Percentiles rank a stretch among this genome's conserved stretches.
Evolutionary conservation across 2,329 filamentous ascomycete genomes (phyloP).

Genomic region (Ceratocystis colombiana): DNA sequence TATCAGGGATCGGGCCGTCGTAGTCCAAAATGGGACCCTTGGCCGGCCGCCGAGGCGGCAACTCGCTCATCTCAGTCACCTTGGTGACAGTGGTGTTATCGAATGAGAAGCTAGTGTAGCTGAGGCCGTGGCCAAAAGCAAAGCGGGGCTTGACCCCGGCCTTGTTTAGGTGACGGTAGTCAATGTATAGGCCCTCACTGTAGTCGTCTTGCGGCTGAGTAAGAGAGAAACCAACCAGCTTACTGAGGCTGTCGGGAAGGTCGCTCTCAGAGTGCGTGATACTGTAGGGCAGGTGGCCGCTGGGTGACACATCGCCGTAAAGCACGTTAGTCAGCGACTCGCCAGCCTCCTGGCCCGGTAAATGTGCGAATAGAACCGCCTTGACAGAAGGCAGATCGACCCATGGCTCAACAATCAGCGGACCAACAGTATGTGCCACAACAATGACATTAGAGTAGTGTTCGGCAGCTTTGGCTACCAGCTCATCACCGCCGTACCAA

Average conservation of each 20-base stretch:
- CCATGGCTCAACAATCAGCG: slow-evolving; percentile 70
- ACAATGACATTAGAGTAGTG: slow-evolving; percentile 55
- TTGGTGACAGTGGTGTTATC: slow-evolving; percentile 40
- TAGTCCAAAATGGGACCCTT: slow-evolving; percentile 39
- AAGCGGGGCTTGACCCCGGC: slow-evolving; percentile 63
- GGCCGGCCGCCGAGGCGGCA: slow-evolving; percentile 32
- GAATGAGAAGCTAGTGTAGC: slow-evolving; percentile 65
- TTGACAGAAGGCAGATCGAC: slow-evolving; percentile 67
- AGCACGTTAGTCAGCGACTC: slow-evolving; percentile 70
- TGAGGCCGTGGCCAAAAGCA: slow-evolving; percentile 78
- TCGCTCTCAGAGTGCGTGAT: slow-evolving; percentile 60
- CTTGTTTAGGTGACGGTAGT: slow-evolving; percentile 84
- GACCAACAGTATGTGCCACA: slow-evolving; percentile 75
- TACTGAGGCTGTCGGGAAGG: slow-evolving; percentile 52
- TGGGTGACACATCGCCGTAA: slow-evolving; percentile 64
- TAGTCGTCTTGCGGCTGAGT: slow-evolving; percentile 73
- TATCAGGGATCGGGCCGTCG: slow-evolving; percentile 42
- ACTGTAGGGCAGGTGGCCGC: slow-evolving; percentile 79
- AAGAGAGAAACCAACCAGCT: slow-evolving; percentile 37
- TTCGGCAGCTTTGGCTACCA: slow-evolving; percentile 60
- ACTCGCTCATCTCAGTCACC: slow-evolving; percentile 37
- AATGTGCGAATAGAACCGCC: slow-evolving; percentile 69
- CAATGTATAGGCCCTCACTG: slow-evolving; percentile 67
- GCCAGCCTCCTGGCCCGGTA: slow-evolving; percentile 80
- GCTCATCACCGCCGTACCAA: slow-evolving; percentile 68